These are phyloP conservation scores for Neopestalotiopsis clavispora DNA, from an alignment of 2,329 filamentous ascomycete genomes.

Conservation along the genomic window DNA sequence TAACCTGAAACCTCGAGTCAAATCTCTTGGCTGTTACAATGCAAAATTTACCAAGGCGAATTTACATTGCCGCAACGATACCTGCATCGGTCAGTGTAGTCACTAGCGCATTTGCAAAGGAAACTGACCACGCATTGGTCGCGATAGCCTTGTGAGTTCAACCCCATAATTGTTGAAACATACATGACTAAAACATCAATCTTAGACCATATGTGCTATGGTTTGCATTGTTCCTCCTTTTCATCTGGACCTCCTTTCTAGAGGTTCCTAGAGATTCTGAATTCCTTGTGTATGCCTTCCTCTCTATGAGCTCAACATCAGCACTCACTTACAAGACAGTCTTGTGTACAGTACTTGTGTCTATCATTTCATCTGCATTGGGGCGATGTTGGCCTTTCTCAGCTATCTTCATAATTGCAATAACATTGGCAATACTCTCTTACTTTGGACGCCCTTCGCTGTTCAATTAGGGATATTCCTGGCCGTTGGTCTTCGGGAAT, in stretches of 20 bases:
- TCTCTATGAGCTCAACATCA: background rate
- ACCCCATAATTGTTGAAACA: background rate
- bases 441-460: background rate
- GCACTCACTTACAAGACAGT: background rate
- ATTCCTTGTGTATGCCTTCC: background rate
- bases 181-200: background rate
- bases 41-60: background rate
- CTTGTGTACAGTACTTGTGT: background rate
- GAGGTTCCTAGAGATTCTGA: background rate
- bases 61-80: background rate
- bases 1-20: background rate
- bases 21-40: background rate
- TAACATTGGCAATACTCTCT: background rate
- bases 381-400: background rate
- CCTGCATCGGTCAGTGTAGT: background rate
- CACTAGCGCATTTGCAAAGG: background rate
- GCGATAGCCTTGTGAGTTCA: background rate
- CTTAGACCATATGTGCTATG: background rate
- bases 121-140: background rate
- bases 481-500: background rate
- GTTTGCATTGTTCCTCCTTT: background rate
- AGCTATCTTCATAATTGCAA: background rate
- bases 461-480: background rate
- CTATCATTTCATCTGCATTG: background rate
- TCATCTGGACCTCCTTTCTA: background rate